phyloP scores from a whole-genome alignment of 768 basidiomycete genomes.

The Amanita jacksonii region DNA sequence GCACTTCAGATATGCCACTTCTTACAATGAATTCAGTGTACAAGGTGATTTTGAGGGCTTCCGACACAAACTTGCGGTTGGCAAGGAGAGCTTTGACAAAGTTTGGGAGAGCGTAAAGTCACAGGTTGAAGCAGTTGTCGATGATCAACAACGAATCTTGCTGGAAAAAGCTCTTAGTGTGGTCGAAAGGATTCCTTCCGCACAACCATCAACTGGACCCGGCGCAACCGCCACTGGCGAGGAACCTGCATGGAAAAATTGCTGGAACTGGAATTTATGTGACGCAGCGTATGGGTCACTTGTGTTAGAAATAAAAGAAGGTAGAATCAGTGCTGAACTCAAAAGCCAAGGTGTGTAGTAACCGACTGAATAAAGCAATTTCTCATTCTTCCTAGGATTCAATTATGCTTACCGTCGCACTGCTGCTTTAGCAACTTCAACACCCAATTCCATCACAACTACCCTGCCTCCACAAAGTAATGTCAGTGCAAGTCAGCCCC shows the following conservation, averaged over 20 bases:
- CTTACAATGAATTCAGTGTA: conserved; percentile 95
- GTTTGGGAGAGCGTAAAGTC: conserved; percentile 93
- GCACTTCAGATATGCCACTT: conserved; percentile 94
- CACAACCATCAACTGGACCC: conserved; percentile 34
- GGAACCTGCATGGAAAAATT: conserved; percentile 96
- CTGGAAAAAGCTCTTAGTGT: conserved; percentile 86
- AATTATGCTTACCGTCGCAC: conserved; percentile 91
- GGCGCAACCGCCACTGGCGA: conserved; percentile 53
- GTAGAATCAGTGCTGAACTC: conserved; percentile 84
- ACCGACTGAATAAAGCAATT: conserved; percentile 6
- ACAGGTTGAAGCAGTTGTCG: conserved; percentile 88
- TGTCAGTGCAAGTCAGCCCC: conserved; percentile 23
- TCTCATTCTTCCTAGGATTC: conserved; percentile 49
- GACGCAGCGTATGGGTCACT: conserved; percentile 92
- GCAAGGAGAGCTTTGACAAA: conserved; percentile 78
- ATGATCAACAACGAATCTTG: conserved; percentile 79
- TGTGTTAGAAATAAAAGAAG: conserved; percentile 84
- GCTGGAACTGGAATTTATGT: conserved; percentile 98
- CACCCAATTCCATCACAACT: conserved; percentile 48
- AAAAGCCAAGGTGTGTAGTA: conserved; percentile 71
- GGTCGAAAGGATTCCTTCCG: conserved; percentile 66
- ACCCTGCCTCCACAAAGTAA: conserved; percentile 34
- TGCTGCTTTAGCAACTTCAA: conserved; percentile 46
- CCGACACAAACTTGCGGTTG: conserved; percentile 65
- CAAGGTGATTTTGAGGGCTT: conserved; percentile 86